phyloP scores from a whole-genome alignment of 345 rosid genomes.

The Limnanthes douglasii region DNA sequence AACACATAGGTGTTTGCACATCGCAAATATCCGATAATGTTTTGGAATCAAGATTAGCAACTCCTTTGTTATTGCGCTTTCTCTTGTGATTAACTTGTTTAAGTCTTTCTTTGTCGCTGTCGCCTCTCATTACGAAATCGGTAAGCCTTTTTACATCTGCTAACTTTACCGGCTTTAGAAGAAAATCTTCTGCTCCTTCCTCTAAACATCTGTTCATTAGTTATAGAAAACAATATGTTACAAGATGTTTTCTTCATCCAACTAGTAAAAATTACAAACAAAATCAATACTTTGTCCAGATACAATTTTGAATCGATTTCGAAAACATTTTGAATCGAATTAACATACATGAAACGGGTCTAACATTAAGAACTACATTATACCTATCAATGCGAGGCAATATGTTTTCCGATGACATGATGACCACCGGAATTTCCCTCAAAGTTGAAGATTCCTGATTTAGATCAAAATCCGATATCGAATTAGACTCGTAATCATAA shows the following conservation, averaged over 20 bases:
- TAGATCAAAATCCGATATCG: constrained; percentile 1
- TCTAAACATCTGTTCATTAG: constrained; percentile 90
- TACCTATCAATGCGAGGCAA: constrained; percentile 68
- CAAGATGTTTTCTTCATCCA: too few species aligned
- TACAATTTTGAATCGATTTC: too few species aligned
- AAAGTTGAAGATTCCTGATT: constrained; percentile 58
- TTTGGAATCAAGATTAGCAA: too few species aligned
- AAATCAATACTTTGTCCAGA: too few species aligned
- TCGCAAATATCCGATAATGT: too few species aligned
- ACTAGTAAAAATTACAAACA: too few species aligned
- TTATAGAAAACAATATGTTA: too few species aligned
- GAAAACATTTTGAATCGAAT: too few species aligned
- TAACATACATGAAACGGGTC: too few species aligned
- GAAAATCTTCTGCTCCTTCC: constrained; percentile 87
- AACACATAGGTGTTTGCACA: too few species aligned
- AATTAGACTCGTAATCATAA: constrained; percentile 1
- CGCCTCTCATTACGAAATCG: constrained; percentile 35
- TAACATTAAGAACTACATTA: too few species aligned
- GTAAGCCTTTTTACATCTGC: constrained; percentile 57
- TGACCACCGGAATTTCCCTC: constrained; percentile 68
- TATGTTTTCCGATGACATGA: constrained; percentile 80
- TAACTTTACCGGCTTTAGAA: constrained; percentile 69
- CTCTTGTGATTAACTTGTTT: constrained; percentile 21
- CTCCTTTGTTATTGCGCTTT: too few species aligned
- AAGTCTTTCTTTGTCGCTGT: constrained; percentile 12